Conservation (phyloP, 73 alveolate genomes). For the Blepharisma japonicum region DNA sequence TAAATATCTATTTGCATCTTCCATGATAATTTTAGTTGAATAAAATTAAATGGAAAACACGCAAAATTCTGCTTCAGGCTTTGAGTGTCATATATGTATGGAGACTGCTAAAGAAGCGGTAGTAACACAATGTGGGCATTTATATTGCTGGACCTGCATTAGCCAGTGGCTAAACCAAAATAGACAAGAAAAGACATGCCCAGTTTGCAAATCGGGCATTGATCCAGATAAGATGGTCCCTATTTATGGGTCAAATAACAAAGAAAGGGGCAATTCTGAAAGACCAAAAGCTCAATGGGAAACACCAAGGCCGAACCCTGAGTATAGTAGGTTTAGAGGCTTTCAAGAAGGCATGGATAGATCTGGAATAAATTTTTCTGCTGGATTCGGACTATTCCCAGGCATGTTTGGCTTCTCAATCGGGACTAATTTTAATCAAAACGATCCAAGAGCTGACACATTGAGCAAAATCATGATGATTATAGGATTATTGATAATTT, state of each 20-base stretch:
- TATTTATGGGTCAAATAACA: slow-evolving; percentile 50
- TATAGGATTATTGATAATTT: neutral
- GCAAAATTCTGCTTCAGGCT: slow-evolving; percentile 27
- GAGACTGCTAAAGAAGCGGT: slow-evolving; percentile 68
- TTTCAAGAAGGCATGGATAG: neutral
- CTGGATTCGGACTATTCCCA: slow-evolving; percentile 25
- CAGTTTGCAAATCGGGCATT: slow-evolving; percentile 63
- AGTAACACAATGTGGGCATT: slow-evolving; percentile 78
- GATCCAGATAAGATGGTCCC: slow-evolving; percentile 56
- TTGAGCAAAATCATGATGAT: slow-evolving; percentile 12
- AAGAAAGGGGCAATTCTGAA: neutral
- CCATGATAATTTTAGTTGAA: no score
- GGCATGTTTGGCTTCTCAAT: slow-evolving; percentile 5
- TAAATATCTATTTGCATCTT: no score
- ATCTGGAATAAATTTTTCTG: neutral
- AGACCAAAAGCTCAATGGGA: slow-evolving; percentile 24
- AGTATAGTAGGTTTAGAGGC: neutral
- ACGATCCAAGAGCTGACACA: slow-evolving; percentile 8
- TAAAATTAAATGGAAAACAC: no score
- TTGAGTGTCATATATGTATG: slow-evolving; percentile 71
- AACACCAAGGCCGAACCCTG: neutral
- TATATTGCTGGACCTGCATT: slow-evolving; percentile 73
- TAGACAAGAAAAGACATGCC: slow-evolving; percentile 49
- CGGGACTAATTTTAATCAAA: neutral
- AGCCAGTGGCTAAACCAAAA: slow-evolving; percentile 56